Base-by-base conservation (phyloP, 371 early-diverging fungal genomes). In the Gilbertella persicaria region DNA sequence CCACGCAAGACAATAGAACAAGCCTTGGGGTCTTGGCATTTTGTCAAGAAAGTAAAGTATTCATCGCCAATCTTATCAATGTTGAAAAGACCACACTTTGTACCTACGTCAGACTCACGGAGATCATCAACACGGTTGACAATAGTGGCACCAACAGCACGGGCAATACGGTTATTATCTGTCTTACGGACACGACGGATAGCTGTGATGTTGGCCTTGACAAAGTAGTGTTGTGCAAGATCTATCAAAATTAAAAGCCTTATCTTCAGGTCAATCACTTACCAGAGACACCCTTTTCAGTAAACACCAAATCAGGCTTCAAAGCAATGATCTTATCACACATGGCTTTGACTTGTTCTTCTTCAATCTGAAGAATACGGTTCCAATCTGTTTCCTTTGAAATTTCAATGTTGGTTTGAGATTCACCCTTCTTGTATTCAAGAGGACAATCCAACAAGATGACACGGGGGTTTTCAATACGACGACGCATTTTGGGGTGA, bases 351-450 rank as follows among this genome's bases (percentile, higher is more conserved):
- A 99, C 86, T 82, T 99, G 99, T 80, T 99, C 98, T 83, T 99
- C 99, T 80, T 99, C 99, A 57, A 99, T 97, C 73, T 98, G 92
- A 67, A 99, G 83, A 43, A 99, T 88, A 39, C 97, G 85, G 55
- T 89, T 85, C 96, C 99, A 99, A 75, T 97, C 98, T 28, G 89
- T 85, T 68, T 96, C 96, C 67, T 96, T 93, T 59, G 91, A 88
- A 58, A 99, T 93, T 79, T 99, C 99, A 65, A 98, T 96, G 73
- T 94, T 94, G 45, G 99, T 99, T 78, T 99, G 98, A 42, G 97
- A 97, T 79, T 99, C 99, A 52, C 99, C 99, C 89, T 99, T 99
- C 81, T 99, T 99, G 88, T 99, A 99, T 79, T 99, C 99, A 45
- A 99, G 86, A 25, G 99, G 98, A 69, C 98, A 99, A 81, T 99